phyloP scores from a whole-genome alignment of 805 yeast genomes.

The Candida morakotiae region DNA sequence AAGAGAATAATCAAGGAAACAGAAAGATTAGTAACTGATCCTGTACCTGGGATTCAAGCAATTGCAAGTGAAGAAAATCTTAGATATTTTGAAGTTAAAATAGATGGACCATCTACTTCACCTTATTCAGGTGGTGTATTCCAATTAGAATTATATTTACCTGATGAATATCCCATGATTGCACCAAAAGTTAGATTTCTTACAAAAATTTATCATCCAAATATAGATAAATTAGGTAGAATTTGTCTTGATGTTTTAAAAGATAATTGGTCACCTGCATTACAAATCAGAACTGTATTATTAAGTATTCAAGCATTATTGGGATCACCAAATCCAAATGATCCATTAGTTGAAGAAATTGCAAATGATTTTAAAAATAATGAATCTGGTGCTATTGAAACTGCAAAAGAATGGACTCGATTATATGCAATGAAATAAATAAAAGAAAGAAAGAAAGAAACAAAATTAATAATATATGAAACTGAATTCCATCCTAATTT shows the following conservation, averaged over 20 bases:
- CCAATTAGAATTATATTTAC: constrained; percentile 79
- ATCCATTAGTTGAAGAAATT: constrained; percentile 96
- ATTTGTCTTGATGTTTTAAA: constrained; percentile 94
- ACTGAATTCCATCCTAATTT: no score
- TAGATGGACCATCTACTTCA: constrained; percentile 86
- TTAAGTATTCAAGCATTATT: constrained; percentile 88
- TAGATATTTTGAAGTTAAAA: constrained; percentile 86
- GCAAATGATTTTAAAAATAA: constrained; percentile 95
- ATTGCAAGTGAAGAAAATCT: constrained; percentile 91
- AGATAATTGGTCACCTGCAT: constrained; percentile 96
- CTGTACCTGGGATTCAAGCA: constrained; percentile 94
- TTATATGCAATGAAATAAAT: constrained; percentile 50
- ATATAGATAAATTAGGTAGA: constrained; percentile 91
- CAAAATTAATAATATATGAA: no score
- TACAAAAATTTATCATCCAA: constrained; percentile 94
- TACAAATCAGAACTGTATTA: constrained; percentile 89
- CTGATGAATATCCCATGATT: constrained; percentile 97
- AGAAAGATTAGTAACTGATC: constrained; percentile 85
- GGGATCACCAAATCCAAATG: constrained; percentile 97
- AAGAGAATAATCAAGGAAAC: constrained; percentile 96
- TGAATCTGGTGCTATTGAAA: constrained; percentile 72
- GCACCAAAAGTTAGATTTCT: constrained; percentile 94
- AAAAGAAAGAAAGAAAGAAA: no score
- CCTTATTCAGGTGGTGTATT: constrained; percentile 86
- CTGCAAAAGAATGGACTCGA: constrained; percentile 74